Base-by-base conservation (phyloP, 2,329 filamentous ascomycete genomes). In the Lojkania enalia region DNA sequence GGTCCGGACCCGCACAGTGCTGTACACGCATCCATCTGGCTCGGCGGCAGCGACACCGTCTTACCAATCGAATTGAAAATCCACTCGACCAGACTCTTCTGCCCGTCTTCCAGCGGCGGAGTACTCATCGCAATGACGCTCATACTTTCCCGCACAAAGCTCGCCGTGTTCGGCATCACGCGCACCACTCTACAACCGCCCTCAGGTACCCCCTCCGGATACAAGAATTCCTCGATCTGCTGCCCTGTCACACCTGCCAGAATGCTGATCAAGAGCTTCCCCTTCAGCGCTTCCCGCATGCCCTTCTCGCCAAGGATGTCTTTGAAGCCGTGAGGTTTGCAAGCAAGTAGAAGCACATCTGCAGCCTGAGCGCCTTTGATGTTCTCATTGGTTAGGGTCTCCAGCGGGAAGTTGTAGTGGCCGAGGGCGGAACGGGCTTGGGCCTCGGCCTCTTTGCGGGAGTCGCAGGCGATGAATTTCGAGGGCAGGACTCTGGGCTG, bases 101-200 rank as follows among this genome's bases (percentile, higher is more conserved):
- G 77, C 14, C 75, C 70, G 1, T 75, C 63, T 4, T 78, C 74
- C 12, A 88, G 73, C 2, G 83, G 77, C 6, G 84, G 81, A 6
- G 74, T 75, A 5, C 78, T 76, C 1, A 78, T 83, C 36, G 82
- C 84, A 55, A 95, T 86, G 42, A 94, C 76, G 6, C 75, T 92
- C 87, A 94, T 94, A 56, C 82, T 85, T 70, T 95, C 85, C 35
- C 88, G 75, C 46, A 95, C 86, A 37, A 88, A 78, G 19, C 85
- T 84, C 9, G 89, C 88, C 0, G 87, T 91, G 74, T 95, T 95
- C 57, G 89, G 89, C 82, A 95, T 90, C 42, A 86, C 88, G 21
- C 89, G 79, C 3, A 95, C 84, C 33, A 94, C 78, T 31, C 80
- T 76, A 69, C 82, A 87, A n/a, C 57, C 56, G 29, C 71, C 69